phyloP scores from a whole-genome alignment of 2,329 filamentous ascomycete genomes.

The Ceratocystis ficicola region DNA sequence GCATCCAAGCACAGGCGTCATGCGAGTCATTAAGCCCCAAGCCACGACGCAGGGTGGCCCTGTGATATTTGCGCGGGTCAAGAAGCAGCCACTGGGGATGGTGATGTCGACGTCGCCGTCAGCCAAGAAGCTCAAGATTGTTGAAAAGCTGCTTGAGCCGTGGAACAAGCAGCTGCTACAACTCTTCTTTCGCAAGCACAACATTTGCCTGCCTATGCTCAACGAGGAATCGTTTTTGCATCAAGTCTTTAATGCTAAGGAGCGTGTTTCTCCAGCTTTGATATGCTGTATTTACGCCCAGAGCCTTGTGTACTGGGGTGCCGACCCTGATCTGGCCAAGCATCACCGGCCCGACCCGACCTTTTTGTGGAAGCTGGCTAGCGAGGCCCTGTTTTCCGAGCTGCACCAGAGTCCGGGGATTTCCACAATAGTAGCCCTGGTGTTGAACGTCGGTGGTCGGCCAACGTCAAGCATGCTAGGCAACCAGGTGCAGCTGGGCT shows the following conservation, averaged over 20 bases:
- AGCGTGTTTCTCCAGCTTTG: constrained; percentile 43
- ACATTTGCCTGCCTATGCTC: constrained; percentile 49
- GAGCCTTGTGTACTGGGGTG: constrained; percentile 46
- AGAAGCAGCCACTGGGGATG: constrained; percentile 36
- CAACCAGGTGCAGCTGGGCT: constrained; percentile 40
- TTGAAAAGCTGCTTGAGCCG: constrained; percentile 48
- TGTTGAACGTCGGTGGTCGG: constrained; percentile 48
- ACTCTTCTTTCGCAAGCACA: constrained; percentile 43
- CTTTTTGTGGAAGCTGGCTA: constrained; percentile 51
- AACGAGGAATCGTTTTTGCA: constrained; percentile 43
- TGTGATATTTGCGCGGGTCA: constrained; percentile 37
- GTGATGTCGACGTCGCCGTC: constrained; percentile 31
- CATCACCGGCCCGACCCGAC: constrained; percentile 44
- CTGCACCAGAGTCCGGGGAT: constrained; percentile 46
- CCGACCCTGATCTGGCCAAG: constrained; percentile 33
- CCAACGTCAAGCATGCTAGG: constrained; percentile 49
- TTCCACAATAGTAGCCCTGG: constrained; percentile 44
- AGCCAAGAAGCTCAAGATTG: constrained; percentile 40
- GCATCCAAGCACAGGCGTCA: constrained; percentile 27
- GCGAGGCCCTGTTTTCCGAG: constrained; percentile 47
- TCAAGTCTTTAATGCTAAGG: constrained; percentile 35
- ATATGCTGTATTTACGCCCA: constrained; percentile 47
- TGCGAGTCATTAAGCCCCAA: constrained; percentile 28
- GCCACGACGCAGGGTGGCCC: constrained; percentile 30
- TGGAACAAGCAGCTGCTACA: constrained; percentile 40